Percentiles rank a stretch among this genome's conserved stretches.
These are phyloP conservation scores for Backusella tarrabulga DNA, from an alignment of 192 early-diverging fungal species.

Conservation along the genomic window DNA sequence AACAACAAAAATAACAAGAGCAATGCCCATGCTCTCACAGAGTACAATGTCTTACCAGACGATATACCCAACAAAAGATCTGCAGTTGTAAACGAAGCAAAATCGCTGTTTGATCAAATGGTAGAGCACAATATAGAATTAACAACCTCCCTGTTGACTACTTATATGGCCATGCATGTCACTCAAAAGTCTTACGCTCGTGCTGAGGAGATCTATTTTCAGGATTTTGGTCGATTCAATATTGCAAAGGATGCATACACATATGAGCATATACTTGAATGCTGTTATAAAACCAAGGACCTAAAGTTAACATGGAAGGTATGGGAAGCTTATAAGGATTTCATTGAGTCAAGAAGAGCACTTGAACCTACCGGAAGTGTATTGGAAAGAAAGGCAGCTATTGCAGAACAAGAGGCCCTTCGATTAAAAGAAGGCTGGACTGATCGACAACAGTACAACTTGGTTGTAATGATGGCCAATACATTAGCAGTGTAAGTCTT, in stretches of 20 bases:
- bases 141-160: constrained; percentile 54
- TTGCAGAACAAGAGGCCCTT: constrained; percentile 38
- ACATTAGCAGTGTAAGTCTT: constrained; percentile 53
- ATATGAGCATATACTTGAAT: constrained; percentile 52
- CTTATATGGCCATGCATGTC: constrained; percentile 57
- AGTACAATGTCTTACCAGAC: background rate
- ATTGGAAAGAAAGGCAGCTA: constrained; percentile 58
- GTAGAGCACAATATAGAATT: background rate
- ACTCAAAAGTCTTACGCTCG: constrained; percentile 49
- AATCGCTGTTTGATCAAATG: constrained; percentile 34
- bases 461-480: constrained; percentile 63
- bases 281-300: constrained; percentile 61
- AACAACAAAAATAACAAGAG: background rate
- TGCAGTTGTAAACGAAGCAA: constrained; percentile 32
- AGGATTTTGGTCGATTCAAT: constrained; percentile 47
- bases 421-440: constrained; percentile 51
- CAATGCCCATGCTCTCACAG: constrained; percentile 4
- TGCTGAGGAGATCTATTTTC: constrained; percentile 46
- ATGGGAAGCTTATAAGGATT: constrained; percentile 66
- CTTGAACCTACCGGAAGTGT: constrained; percentile 56
- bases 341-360: constrained; percentile 50
- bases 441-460: constrained; percentile 51
- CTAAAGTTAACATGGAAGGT: constrained; percentile 61
- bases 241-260: constrained; percentile 61
- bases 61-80: constrained; percentile 19